A percentile compares a stretch with the other conserved stretches of the same genome.
phyloP scores from a whole-genome alignment of 108 stramenopile species.

The Skeletonema grethae region DNA sequence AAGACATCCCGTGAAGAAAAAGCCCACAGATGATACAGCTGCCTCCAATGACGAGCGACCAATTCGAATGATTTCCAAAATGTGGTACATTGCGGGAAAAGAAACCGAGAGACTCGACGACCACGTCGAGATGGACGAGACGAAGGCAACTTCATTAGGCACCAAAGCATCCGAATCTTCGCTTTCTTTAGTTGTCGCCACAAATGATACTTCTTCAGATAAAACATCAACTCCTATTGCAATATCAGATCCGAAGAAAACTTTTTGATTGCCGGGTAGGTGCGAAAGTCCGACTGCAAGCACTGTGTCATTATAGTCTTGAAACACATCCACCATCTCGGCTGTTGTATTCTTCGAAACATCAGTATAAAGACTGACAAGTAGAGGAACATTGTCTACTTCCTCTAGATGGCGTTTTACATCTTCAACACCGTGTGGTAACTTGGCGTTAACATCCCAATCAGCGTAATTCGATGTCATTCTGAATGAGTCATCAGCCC shows the following conservation, averaged over 20 bases:
- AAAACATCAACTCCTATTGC: slow-evolving; percentile 81
- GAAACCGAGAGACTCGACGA: slow-evolving; percentile 78
- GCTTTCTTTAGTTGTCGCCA: neutral
- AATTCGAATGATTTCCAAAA: slow-evolving; percentile 71
- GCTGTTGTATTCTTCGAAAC: slow-evolving; percentile 87
- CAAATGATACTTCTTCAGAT: slow-evolving; percentile 39
- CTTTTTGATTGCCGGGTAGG: slow-evolving; percentile 70
- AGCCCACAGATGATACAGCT: slow-evolving; percentile 55
- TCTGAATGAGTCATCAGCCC: slow-evolving; percentile 83
- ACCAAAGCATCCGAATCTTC: slow-evolving; percentile 43
- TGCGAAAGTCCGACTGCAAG: slow-evolving; percentile 79
- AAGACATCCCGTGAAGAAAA: slow-evolving; percentile 58
- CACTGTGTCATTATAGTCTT: slow-evolving; percentile 85
- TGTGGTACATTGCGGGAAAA: slow-evolving; percentile 58
- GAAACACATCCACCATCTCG: slow-evolving; percentile 91
- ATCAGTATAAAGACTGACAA: slow-evolving; percentile 96
- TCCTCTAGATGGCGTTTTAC: slow-evolving; percentile 81
- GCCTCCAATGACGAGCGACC: slow-evolving; percentile 78
- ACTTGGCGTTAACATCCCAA: slow-evolving; percentile 96
- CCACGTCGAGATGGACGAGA: slow-evolving; percentile 73
- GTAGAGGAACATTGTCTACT: slow-evolving; percentile 96
- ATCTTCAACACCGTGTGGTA: slow-evolving; percentile 93
- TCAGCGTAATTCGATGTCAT: slow-evolving; percentile 95
- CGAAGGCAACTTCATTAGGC: slow-evolving; percentile 66
- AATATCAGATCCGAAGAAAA: slow-evolving; percentile 79